Percentiles rank a stretch among this genome's conserved stretches.
Conservation (phyloP, 371 early-diverging fungal species). For the Mucor saturninus region DNA sequence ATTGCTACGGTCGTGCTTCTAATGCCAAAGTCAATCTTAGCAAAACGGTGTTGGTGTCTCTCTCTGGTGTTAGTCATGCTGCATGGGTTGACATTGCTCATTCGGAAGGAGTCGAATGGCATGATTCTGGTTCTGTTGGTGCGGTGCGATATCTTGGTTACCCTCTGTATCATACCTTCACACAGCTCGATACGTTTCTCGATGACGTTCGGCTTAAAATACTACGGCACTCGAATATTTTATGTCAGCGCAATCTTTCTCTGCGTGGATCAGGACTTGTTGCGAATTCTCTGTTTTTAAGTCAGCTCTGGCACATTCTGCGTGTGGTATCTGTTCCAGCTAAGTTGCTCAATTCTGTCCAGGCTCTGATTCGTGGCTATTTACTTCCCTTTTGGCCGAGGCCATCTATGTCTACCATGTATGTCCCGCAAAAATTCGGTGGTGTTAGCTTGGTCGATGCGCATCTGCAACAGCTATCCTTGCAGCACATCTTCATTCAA, state of each 20-base stretch:
- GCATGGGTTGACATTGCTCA: not conserved
- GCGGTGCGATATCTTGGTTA: constrained; percentile 20
- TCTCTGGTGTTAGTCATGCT: constrained; percentile 1
- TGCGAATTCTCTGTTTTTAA: constrained; percentile 17
- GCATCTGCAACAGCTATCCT: not conserved
- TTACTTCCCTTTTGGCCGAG: not conserved
- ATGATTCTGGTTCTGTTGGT: not conserved
- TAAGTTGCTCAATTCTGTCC: not conserved
- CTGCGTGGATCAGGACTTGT: constrained; percentile 5
- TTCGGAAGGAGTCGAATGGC: not conserved
- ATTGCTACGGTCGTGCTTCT: constrained; percentile 7
- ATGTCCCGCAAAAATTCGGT: not conserved
- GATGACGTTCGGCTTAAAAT: not conserved
- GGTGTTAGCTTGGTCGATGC: constrained; percentile 7
- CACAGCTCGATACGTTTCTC: constrained; percentile 1
- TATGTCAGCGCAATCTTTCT: not conserved
- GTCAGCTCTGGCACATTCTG: constrained; percentile 11
- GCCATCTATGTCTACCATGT: not conserved
- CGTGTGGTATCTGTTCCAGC: constrained; percentile 6
- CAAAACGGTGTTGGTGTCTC: constrained; percentile 19
- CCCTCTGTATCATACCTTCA: not conserved
- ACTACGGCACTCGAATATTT: not conserved
- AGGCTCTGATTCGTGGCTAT: not conserved
- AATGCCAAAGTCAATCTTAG: constrained; percentile 21
- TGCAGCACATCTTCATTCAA: constrained; percentile 2